Evolutionary conservation across 768 basidiomycete genomes (phyloP).

Genomic region (Auricularia sp.): DNA sequence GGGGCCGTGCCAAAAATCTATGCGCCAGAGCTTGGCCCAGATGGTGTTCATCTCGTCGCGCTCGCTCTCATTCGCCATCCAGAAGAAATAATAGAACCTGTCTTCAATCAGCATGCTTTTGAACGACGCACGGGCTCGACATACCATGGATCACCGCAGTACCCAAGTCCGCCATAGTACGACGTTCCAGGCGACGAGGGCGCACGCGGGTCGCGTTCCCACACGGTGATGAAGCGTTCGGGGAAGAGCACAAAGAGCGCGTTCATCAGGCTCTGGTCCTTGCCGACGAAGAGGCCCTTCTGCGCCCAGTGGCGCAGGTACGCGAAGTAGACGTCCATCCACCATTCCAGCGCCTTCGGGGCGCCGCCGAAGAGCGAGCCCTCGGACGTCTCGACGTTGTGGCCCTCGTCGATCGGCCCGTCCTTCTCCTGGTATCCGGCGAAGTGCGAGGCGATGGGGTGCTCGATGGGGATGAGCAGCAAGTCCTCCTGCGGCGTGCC

Average conservation of each 20-base stretch:
- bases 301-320: constrained; percentile 44
- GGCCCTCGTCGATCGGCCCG: constrained; percentile 36
- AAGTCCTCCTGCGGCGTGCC: constrained; percentile 30
- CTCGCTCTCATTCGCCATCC: not conserved
- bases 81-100: not conserved
- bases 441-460: constrained; percentile 24
- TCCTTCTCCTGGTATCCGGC: constrained; percentile 33
- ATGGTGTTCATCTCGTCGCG: not conserved
- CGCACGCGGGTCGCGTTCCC: constrained; percentile 20
- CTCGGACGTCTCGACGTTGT: constrained; percentile 34
- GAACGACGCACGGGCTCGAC: not conserved
- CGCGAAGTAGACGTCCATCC: constrained; percentile 33
- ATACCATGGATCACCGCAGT: not conserved
- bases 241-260: constrained; percentile 37
- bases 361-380: constrained; percentile 53
- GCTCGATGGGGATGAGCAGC: constrained; percentile 38
- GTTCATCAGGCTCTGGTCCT: constrained; percentile 49
- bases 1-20: not conserved
- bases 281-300: constrained; percentile 42
- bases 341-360: constrained; percentile 37
- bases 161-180: not conserved
- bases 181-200: not conserved
- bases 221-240: constrained; percentile 35
- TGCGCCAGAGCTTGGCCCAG: not conserved
- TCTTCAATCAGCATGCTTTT: not conserved